Base-by-base conservation (phyloP, 805 yeast species). In the Saturnispora saitoi region DNA sequence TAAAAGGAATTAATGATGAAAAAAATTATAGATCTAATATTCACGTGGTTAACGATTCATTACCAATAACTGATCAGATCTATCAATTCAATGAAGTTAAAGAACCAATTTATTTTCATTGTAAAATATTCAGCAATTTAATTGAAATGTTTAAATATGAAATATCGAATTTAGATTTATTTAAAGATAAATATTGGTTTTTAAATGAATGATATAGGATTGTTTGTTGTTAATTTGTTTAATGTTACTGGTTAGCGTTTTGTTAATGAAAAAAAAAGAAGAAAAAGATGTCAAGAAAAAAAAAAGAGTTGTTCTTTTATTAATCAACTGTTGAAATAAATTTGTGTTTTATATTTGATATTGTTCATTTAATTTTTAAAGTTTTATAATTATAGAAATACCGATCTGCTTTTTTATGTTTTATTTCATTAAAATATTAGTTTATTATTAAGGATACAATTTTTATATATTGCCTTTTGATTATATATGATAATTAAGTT, bases 31-130 rank as follows among this genome's bases (percentile, higher is more conserved):
- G 71, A 48, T 74, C 75, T 37, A 68, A 60, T 51, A 53, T 54
- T 17, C 51, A 62, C 32, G 58, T 55, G 14, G 57, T 64, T 24
- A 54, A 56, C 40, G 67, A 64, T 47, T 47, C 53, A 15, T 50
- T 66, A 28, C 65, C 66, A 29, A 41, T 70, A 0, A 65, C 71
- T 20, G 71, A 69, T 40, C 76, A 72, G 48, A 66, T 77, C 49
- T 64, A 61, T 15, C 66, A 63, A 40, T 62, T 76, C 4, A 49
- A 31, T 29, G 67, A 64, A 42, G 63, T 64, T 31, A 51, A 52
- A 12, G 56, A 58, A 22, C 77, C 80, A 12, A 71, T 69, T 48
- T 73, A 72, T 56, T 77, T 77, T 68, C 83, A 77, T 54, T 72
- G 72, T 57, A 68, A 68, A 38, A 75, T 76, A 49, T 70, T 77